phyloP scores from a whole-genome alignment of 768 basidiomycete species.

The Tylopilus plumbeoviolaceoides region DNA sequence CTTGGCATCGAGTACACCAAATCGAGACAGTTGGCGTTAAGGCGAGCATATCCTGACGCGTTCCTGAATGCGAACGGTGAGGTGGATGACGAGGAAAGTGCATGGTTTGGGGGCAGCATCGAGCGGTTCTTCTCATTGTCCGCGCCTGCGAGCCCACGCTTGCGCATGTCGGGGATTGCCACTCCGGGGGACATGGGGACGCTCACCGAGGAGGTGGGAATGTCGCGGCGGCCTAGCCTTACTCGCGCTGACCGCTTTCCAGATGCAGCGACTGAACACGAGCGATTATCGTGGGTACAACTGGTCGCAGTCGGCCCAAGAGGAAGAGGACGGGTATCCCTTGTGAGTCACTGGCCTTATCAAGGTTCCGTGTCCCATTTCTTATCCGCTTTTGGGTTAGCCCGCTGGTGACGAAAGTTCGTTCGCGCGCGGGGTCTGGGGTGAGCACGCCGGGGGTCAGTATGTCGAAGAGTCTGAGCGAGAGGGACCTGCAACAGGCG shows the following conservation, averaged over 20 bases:
- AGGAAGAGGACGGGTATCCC: conserved; percentile 89
- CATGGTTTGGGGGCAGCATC: conserved; percentile 47
- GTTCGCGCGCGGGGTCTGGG: conserved; percentile 74
- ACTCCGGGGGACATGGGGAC: conserved; percentile 95
- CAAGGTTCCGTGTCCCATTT: conserved; percentile 9
- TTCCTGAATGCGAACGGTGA: conserved; percentile 64
- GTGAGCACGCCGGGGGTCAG: conserved; percentile 88
- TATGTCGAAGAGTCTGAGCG: conserved; percentile 73
- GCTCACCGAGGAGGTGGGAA: conserved; percentile 74
- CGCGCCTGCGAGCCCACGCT: conserved; percentile 84
- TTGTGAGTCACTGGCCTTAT: conserved; percentile 53
- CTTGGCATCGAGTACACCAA: conserved; percentile 97
- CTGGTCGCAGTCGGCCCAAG: conserved; percentile 58
- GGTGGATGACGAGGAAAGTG: conserved; percentile 41
- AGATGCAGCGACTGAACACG: conserved; percentile 87
- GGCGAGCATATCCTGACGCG: conserved; percentile 93
- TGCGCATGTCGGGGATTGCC: conserved; percentile 67
- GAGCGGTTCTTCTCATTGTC: conserved; percentile 68
- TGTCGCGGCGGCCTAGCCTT: background rate
- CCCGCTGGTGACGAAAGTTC: conserved; percentile 87
- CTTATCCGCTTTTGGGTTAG: conserved; percentile 35
- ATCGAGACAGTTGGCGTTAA: conserved; percentile 84
- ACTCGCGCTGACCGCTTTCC: background rate
- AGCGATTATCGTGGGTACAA: conserved; percentile 71
- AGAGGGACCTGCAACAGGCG: conserved; percentile 81